Percentiles rank a stretch among this genome's conserved stretches.
Evolutionary conservation across 495 filamentous ascomycete species (phyloP).

Genomic region (Tuber magnatum): DNA sequence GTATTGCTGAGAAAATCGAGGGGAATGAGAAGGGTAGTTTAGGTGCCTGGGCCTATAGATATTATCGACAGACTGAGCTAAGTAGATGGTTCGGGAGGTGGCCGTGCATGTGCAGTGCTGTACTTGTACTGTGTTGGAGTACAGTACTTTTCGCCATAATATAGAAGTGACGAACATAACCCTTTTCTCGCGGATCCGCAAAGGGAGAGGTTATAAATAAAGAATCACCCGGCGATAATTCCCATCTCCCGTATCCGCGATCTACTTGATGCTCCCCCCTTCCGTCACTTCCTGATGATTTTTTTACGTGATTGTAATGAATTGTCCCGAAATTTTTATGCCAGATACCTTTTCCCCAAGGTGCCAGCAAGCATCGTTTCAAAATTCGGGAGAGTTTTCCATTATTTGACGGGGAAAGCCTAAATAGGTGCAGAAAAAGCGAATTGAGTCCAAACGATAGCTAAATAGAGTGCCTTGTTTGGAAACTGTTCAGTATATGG

Average conservation of each 20-base stretch:
- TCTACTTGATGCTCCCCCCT: not conserved
- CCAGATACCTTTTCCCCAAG: not conserved
- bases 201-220: not conserved
- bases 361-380: not conserved
- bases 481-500: not conserved
- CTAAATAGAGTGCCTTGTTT: not conserved
- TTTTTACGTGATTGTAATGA: not conserved
- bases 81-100: not conserved
- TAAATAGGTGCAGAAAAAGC: not conserved
- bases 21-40: too few relatives aligned
- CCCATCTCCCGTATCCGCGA: not conserved
- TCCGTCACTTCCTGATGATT: not conserved
- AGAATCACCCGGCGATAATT: not conserved
- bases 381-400: not conserved
- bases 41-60: not conserved
- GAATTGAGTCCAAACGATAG: not conserved
- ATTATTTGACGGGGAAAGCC: not conserved
- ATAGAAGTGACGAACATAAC: not conserved
- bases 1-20: too few relatives aligned
- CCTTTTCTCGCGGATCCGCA: not conserved
- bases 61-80: not conserved
- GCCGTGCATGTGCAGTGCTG: not conserved
- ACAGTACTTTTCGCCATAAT: not conserved
- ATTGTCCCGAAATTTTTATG: not conserved
- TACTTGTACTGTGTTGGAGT: too few relatives aligned